These are phyloP conservation scores for Bruguiera gymnorhiza DNA, from an alignment of 345 rosid species.

Conservation along the genomic window DNA sequence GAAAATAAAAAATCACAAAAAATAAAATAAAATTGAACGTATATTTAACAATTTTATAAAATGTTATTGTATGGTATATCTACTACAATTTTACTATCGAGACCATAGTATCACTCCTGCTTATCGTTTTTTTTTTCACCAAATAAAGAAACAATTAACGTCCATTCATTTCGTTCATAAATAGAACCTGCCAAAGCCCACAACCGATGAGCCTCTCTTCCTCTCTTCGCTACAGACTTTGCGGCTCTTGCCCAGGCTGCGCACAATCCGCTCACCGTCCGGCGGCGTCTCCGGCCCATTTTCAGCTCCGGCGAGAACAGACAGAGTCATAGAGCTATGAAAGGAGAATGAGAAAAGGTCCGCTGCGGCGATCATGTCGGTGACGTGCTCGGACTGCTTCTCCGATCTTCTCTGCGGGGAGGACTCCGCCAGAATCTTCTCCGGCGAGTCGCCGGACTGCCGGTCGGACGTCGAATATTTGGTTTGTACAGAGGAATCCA, in stretches of 20 bases:
- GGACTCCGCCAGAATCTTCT: conserved; percentile 57
- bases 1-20: too few relatives aligned
- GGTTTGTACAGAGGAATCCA: conserved; percentile 48
- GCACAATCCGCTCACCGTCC: not conserved
- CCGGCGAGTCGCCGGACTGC: conserved; percentile 59
- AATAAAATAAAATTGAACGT: too few relatives aligned
- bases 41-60: too few relatives aligned
- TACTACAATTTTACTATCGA: too few relatives aligned
- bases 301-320: not conserved
- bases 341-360: conserved; percentile 34
- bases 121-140: too few relatives aligned
- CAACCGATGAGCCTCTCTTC: conserved; percentile 11
- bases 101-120: too few relatives aligned
- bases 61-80: too few relatives aligned
- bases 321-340: conserved; percentile 24
- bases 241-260: too few relatives aligned
- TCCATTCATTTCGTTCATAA: too few relatives aligned
- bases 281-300: conserved; percentile 4
- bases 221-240: not conserved
- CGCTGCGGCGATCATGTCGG: conserved; percentile 40
- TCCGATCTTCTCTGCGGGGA: conserved; percentile 79
- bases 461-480: conserved; percentile 63
- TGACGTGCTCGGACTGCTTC: conserved; percentile 51
- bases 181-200: not conserved
- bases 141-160: too few relatives aligned